Percentiles rank a stretch among this genome's conserved stretches.
Conservation (phyloP, 1,139 yeast genomes). For the Pichia sp. region DNA sequence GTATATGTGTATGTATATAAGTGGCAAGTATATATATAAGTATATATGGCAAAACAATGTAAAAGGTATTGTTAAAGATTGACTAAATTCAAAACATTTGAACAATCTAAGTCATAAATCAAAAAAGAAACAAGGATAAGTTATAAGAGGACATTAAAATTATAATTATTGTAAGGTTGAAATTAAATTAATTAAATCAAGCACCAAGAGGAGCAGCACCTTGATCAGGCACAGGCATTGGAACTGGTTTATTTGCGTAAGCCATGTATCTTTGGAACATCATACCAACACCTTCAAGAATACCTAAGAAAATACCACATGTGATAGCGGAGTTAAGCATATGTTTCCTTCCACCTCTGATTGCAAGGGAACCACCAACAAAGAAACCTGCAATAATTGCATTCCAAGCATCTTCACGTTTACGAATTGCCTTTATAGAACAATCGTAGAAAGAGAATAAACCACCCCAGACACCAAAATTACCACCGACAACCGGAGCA, state of each 20-base stretch:
- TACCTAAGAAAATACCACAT: slow-evolving; percentile 95
- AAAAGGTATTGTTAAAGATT: no score
- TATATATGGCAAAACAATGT: no score
- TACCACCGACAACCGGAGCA: slow-evolving; percentile 98
- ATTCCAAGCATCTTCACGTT: slow-evolving; percentile 98
- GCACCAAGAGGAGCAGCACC: slow-evolving; percentile 39
- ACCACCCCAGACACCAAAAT: slow-evolving; percentile 99
- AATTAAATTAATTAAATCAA: slow-evolving; percentile 21
- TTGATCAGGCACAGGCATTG: slow-evolving; percentile 63
- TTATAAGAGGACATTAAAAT: background rate
- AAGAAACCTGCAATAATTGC: slow-evolving; percentile 97
- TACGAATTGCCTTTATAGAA: slow-evolving; percentile 88
- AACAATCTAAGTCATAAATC: background rate
- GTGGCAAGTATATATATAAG: no score
- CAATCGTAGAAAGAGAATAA: slow-evolving; percentile 93
- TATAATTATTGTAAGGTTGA: background rate
- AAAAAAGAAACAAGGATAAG: background rate
- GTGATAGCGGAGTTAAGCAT: slow-evolving; percentile 95
- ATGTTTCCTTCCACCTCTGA: slow-evolving; percentile 98
- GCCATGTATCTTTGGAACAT: slow-evolving; percentile 91
- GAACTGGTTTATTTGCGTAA: slow-evolving; percentile 73
- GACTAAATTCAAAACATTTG: no score
- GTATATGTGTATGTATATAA: no score
- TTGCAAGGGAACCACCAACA: slow-evolving; percentile 96
- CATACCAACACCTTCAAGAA: slow-evolving; percentile 97